Base-by-base conservation (phyloP, 768 basidiomycete species). In the Lactarius sp. region DNA sequence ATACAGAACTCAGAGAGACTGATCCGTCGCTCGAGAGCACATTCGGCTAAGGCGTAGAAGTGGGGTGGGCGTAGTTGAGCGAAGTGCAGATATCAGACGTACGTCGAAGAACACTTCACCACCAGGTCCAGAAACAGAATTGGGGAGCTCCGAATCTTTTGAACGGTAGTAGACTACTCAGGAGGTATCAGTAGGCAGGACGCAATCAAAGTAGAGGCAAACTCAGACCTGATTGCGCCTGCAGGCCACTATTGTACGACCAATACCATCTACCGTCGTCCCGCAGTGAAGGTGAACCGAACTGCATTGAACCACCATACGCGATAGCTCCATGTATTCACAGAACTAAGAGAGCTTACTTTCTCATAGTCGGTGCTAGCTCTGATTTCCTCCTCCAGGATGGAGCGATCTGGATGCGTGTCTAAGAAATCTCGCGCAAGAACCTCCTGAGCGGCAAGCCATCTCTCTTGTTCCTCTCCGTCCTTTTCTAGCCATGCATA, bases 51-150 rank as follows among this genome's bases (percentile, higher is more conserved):
- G 37, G 8, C 5, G 56, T 44, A 14, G 10, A 47, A 31, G 36
- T 33, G 6, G n/a, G 39, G 46, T 63, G 34, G 52, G 52, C 8
- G 39, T n/a, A 37, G 39, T 4, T 18, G 14, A 13, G 12, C 27
- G 27, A 27, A 27, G 36, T 55, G 27, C 27, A n/a, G 9, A 1
- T 12, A 57, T 39, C 13, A 10, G 37, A 69, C 83, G 61, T 69
- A 87, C 86, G 73, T 94, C 88, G 69, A 93, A 92, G 74, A 89
- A 93, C 4, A 92, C 77, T 71, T 92, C 89, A 34, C 84, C 84
- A 14, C 77, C 81, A 18, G 75, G 70, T 34, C 76, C 78, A 46
- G 69, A 66, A 64, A 34, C 22, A 70, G 83, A 80, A 66, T 81
- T 79, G 46, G 88, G 89, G 52, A 88, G 74, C 18, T 69, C 73